These are phyloP conservation scores for Podila epicladia DNA, from an alignment of 192 early-diverging fungal species.

Conservation along the genomic window DNA sequence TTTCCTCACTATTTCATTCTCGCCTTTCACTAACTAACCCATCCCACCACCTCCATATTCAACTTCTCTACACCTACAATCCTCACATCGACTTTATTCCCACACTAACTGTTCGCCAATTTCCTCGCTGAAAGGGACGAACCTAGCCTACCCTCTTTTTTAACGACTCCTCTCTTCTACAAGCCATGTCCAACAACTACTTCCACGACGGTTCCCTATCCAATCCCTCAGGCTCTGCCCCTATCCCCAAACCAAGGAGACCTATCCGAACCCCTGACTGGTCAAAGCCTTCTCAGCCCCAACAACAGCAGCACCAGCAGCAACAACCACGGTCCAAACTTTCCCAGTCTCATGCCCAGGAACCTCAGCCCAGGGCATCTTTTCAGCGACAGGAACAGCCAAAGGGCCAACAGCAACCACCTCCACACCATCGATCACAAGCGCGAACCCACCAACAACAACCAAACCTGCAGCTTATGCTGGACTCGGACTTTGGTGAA, in stretches of 20 bases:
- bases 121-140: no score
- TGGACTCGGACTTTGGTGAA: background rate
- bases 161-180: no score
- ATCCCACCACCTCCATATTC: background rate
- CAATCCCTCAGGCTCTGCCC: background rate
- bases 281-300: slow-evolving; percentile 4
- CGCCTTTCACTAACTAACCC: background rate
- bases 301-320: slow-evolving; percentile 14
- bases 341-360: no score
- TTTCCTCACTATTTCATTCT: background rate
- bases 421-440: background rate
- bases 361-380: no score
- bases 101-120: no score
- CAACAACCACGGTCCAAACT: background rate
- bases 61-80: background rate
- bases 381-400: slow-evolving; percentile 8
- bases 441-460: background rate
- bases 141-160: no score
- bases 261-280: background rate
- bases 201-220: no score
- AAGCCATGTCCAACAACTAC: background rate
- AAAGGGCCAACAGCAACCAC: slow-evolving; percentile 5
- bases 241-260: background rate
- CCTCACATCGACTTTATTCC: no score
- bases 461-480: background rate